Evolutionary conservation across 352 stramenopile genomes (phyloP), one percentile per base, ranked within the genome.

Genomic region (Pythium rishiriense): DNA sequence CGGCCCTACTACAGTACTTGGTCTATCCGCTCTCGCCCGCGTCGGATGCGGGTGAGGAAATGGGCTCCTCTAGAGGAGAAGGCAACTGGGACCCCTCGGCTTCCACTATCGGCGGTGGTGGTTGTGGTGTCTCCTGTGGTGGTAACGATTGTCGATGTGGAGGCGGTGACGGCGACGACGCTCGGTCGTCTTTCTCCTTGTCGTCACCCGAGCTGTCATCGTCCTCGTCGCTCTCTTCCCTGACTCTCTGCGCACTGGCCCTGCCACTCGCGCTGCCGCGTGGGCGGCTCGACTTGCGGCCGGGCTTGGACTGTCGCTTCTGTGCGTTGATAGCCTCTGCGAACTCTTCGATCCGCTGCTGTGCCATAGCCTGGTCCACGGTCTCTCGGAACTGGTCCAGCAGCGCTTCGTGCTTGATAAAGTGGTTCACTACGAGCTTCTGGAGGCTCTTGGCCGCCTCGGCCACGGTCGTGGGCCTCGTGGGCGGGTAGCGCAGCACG

Each of bases 321-420:
- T 84, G 68, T 14, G 68, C 69, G 35, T 76, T 81, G 61, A 90
- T 85, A 0, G 75, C 81, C 48, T 69, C 78, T 19, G 77, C 72
- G 39, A 90, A 90, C 9, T 72, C 75, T 37, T 88, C 81, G 37
- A 88, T 66, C 3, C 81, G 77, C 21, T 90, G 74, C 68, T 88
- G 75, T 47, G 82, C 67, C 0, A 88, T 42, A 0, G 76, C 79
- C 31, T 87, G 74, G 57, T 92, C 83, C 17, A 89, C 74, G 0
- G 77, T 66, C 25, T 81, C 72, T 28, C 73, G 76, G 55, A 90
- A 85, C 66, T 85, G 70, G 1, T 83, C 77, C 25, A 92, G 43
- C 21, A 90, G 45, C 8, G 68, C 70, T n/a, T 90, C 83, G 58
- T 89, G 80, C 56, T 76, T 81, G 72, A 77, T 78, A 22, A 92